These are phyloP conservation scores for Paralagenidium karlingii DNA, from an alignment of 352 stramenopile genomes.

Conservation along the genomic window DNA sequence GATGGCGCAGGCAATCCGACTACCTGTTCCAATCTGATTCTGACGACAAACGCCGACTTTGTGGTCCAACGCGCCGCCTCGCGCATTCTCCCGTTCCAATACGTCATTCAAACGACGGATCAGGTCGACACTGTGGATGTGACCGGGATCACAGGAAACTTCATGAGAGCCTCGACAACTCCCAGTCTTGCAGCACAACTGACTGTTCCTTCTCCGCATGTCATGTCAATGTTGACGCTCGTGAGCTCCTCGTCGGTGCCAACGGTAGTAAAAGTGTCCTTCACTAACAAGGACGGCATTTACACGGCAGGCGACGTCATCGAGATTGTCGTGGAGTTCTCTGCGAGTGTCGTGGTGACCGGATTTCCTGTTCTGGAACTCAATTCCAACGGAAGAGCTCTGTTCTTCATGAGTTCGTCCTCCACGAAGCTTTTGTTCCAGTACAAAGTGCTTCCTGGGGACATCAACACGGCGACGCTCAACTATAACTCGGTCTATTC, in stretches of 20 bases:
- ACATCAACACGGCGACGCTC: slow-evolving; percentile 20
- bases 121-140: slow-evolving; percentile 10
- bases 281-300: slow-evolving; percentile 19
- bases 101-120: slow-evolving; percentile 29
- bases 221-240: slow-evolving; percentile 13
- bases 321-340: slow-evolving; percentile 39
- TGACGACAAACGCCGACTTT: slow-evolving; percentile 38
- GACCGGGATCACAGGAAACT: slow-evolving; percentile 17
- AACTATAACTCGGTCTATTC: slow-evolving; percentile 38
- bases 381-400: slow-evolving; percentile 42
- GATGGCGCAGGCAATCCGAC: slow-evolving; percentile 13
- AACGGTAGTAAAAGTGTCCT: slow-evolving; percentile 20
- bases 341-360: slow-evolving; percentile 24
- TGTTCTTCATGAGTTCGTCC: slow-evolving; percentile 29
- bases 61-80: slow-evolving; percentile 16
- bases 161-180: slow-evolving; percentile 24
- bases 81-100: slow-evolving; percentile 36
- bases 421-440: slow-evolving; percentile 40
- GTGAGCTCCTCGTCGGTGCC: slow-evolving; percentile 20
- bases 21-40: slow-evolving; percentile 15
- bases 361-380: slow-evolving; percentile 44
- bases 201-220: slow-evolving; percentile 11
- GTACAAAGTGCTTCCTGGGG: slow-evolving; percentile 38
- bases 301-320: slow-evolving; percentile 60
- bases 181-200: slow-evolving; percentile 15